Percentiles rank a stretch among this genome's conserved stretches.
Conservation (phyloP, 768 basidiomycete species). For the Calocybe indica region DNA sequence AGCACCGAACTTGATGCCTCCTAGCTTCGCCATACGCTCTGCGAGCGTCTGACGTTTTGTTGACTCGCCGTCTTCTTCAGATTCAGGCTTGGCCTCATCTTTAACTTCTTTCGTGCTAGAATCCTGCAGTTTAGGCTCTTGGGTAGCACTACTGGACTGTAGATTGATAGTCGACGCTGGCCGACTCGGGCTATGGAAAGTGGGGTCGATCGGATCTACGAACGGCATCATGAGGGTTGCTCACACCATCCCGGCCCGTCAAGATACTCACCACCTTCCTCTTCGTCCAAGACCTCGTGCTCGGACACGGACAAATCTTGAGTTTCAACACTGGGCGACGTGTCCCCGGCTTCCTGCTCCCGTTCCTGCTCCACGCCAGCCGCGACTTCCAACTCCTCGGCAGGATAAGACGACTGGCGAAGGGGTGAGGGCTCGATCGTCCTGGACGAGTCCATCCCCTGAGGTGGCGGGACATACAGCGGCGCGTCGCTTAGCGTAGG, state of each 20-base stretch:
- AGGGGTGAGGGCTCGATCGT: constrained; percentile 3
- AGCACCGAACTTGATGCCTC: constrained; percentile 78
- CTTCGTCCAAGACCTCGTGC: constrained; percentile 50
- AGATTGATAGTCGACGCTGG: constrained; percentile 26
- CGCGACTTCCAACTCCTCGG: background rate
- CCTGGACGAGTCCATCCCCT: background rate
- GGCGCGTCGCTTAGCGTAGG: background rate
- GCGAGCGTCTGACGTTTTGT: constrained; percentile 69
- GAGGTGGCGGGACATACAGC: background rate
- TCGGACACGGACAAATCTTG: constrained; percentile 20
- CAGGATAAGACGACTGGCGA: background rate
- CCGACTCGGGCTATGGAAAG: constrained; percentile 49
- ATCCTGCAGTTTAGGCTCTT: too few relatives aligned
- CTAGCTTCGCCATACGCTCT: constrained; percentile 91
- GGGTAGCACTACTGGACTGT: background rate
- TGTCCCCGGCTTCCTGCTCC: background rate
- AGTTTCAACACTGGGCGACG: constrained; percentile 4
- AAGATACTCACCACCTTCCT: constrained; percentile 49
- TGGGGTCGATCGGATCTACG: constrained; percentile 66
- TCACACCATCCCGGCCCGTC: background rate
- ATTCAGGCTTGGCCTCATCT: background rate
- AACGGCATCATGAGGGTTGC: constrained; percentile 3
- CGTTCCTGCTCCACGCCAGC: background rate
- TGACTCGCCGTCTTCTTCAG: constrained; percentile 40
- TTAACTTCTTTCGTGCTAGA: too few relatives aligned